Evolutionary conservation across 176 grass and related monocot species (phyloP), one percentile per base, ranked within the genome.

Genomic region (Avena insularis): DNA sequence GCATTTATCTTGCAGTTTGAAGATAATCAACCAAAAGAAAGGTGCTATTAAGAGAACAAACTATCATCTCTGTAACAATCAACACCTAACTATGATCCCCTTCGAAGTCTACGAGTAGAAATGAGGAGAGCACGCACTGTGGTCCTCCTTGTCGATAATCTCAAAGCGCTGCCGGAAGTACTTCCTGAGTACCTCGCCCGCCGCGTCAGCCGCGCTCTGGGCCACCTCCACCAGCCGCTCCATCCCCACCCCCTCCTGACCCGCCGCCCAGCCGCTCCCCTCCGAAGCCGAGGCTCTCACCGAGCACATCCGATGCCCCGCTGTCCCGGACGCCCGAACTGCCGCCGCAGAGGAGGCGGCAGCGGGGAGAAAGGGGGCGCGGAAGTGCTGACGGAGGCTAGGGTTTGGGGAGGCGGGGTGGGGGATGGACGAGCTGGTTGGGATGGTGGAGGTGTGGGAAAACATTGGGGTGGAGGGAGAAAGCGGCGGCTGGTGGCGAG

Each of bases 101-200:
- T 49, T 17, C 61, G 9, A 67, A 50, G 38, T 3, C 54, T 15
- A 33, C 13, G 12, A 67, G 49, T 3, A 51, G 23, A 81, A 59
- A 47, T 15, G 62, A 75, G 5, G 17, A 77, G 67, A 3, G 81
- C 27, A 79, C 80, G n/a, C 66, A 98, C 96, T 95, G 35, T 92
- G 88, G 73, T 98, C 96, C 55, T 91, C 86, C 79, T 98, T 95
- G 82, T 98, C 93, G 69, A 98, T 89, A 70, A 98, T 94, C 75
- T 93, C 91, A 10, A 95, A 85, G 23, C 81, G 84, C 86, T 90
- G 88, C 68, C 92, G 92, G 51, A 98, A 98, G 23, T 98, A 98
- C 82, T 98, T 98, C 65, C 90, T 75, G 57, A 95, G 85, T 12
- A 98, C 92, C 84, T 91, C 85, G 0, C 96, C 90, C 4, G 92